phyloP scores from a whole-genome alignment of 1,284 basidiomycete genomes.

The Irpex sp. region DNA sequence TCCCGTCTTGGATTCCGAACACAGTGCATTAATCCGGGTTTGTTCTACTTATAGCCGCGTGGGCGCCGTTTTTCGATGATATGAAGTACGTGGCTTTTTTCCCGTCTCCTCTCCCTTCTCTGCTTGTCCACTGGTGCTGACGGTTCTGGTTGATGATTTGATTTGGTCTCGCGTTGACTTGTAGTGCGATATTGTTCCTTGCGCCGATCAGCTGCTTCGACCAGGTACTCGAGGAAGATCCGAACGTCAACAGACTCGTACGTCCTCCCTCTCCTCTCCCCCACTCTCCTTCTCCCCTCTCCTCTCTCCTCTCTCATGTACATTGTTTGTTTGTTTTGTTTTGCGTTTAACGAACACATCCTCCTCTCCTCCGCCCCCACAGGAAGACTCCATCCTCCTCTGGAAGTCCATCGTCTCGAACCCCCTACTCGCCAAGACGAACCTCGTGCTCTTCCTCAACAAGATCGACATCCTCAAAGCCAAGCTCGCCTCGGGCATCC shows the following conservation, averaged over 20 bases:
- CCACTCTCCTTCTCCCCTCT: neutral
- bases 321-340: too few relatives aligned
- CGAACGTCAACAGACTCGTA: conserved; percentile 48
- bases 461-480: conserved; percentile 58
- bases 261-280: neutral
- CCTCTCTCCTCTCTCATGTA: neutral
- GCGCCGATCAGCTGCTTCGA: conserved; percentile 66
- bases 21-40: too few relatives aligned
- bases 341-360: neutral
- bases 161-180: neutral
- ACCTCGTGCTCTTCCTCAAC: conserved; percentile 51
- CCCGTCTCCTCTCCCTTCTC: too few relatives aligned
- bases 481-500: conserved; percentile 50
- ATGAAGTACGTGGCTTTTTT: conserved; percentile 34
- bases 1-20: too few relatives aligned
- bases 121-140: too few relatives aligned
- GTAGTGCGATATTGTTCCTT: conserved; percentile 59
- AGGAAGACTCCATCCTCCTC: conserved; percentile 54
- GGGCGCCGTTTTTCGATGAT: conserved; percentile 71
- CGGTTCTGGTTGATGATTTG: neutral
- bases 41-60: conserved; percentile 32
- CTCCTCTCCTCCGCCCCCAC: neutral
- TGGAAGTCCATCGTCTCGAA: conserved; percentile 62
- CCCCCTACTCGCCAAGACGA: conserved; percentile 47
- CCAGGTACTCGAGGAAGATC: conserved; percentile 58